Evolutionary conservation across 345 rosid genomes (phyloP), one percentile per base, ranked within the genome.

Genomic region (Fremontodendron californicum): DNA sequence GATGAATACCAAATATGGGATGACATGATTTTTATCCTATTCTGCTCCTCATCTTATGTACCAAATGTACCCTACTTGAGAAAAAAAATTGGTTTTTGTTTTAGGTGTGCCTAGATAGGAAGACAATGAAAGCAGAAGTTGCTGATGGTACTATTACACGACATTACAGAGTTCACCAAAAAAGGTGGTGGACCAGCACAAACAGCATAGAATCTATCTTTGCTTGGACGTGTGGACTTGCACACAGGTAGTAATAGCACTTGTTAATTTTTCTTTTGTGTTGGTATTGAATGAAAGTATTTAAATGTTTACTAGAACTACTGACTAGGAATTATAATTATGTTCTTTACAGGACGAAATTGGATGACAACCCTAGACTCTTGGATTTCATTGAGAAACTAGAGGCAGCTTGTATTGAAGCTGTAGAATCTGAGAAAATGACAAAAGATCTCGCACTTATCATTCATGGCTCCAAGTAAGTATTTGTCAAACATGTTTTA

Each of bases 171-270:
- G 99, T 96, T 82, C 98, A 96, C 61, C 99, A n/a, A 96, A 87
- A 96, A 93, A 83, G 98, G 98, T 69, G 99, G 99, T 25, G 98
- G 85, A 96, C 99, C 77, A 96, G 99, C 87, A 96, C 99, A 63
- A 96, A 96, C 92, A 96, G 99, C 78, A 93, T 96, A 79, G 99
- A 98, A 43, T 96, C 99, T 52, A 96, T 96, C 52, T 96, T 96
- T 84, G 99, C 99, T 79, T 96, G 99, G 99, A 83, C 98, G 11
- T 82, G 97, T 43, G 99, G 99, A 65, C 99, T 96, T 87, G 91
- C 98, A 73, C 98, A 96, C 88, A 93, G 99, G 99, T 91, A 74
- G 9, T 74, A 10, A 27, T 16, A 15, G 54, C 21, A 49, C 12
- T 25, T 42, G 33, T 21, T 45, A 9, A 6, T 31, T 4, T 4